These are phyloP conservation scores for Ganoderma lucidum DNA, from an alignment of 1,284 basidiomycete species.

Conservation along the genomic window DNA sequence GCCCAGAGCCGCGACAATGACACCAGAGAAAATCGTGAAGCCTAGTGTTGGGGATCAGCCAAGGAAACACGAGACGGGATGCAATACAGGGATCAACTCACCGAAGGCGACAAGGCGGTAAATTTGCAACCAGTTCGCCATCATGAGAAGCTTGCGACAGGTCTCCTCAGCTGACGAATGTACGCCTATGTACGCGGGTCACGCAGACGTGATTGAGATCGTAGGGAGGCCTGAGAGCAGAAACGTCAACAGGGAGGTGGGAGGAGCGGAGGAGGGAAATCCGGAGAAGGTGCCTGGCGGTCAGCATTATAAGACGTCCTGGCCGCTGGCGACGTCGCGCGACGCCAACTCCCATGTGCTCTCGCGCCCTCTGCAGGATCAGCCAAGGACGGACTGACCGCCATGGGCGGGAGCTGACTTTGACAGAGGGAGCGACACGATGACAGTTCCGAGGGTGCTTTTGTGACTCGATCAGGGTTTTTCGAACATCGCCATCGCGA, in stretches of 20 bases:
- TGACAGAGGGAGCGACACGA: conserved; percentile 10
- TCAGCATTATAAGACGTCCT: neutral
- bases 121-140: conserved; percentile 26
- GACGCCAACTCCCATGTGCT: neutral
- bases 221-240: neutral
- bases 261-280: neutral
- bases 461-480: conserved; percentile 11
- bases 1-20: conserved; percentile 34
- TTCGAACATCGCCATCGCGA: conserved; percentile 11
- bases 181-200: neutral
- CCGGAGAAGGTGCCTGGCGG: neutral
- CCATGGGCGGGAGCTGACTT: conserved; percentile 8
- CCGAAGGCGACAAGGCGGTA: conserved; percentile 22
- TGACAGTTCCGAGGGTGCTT: conserved; percentile 10
- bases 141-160: neutral
- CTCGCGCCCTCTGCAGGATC: neutral
- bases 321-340: neutral
- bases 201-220: neutral
- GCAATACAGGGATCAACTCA: conserved; percentile 8
- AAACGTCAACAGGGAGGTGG: neutral
- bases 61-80: neutral
- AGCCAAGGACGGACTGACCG: neutral
- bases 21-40: conserved; percentile 22
- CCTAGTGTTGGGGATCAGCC: conserved; percentile 11
- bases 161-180: neutral